Base-by-base conservation (phyloP, 768 basidiomycete genomes). In the Roridomyces roridus region DNA sequence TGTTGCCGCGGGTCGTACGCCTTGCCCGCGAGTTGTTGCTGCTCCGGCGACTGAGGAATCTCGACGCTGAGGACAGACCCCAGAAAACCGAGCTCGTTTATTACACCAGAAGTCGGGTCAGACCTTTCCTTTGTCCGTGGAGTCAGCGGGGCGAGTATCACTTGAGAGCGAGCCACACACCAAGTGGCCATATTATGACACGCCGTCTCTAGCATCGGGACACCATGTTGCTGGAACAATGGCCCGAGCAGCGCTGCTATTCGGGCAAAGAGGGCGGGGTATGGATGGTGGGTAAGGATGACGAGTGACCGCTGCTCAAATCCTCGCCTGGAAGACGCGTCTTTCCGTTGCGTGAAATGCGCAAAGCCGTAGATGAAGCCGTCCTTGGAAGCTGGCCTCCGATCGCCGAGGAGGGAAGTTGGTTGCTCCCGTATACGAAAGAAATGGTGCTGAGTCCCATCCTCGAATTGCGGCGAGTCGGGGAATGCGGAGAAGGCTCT, bases 401-500 rank as follows among this genome's bases (percentile, higher is more conserved):
- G 72, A 23, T 68, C 64, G 50, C 52, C 31, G 20, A 42, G 45
- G 34, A 69, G 55, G 0, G 72, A 59, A 34, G 59, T 51, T 6
- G 71, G 63, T 47, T 80, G 77, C 65, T 81, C 80, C 46, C 92
- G 85, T 49, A 96, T 84, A 46, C 94, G 87, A 75, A 96, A 96
- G 0, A 92, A 94, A 70, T 96, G 94, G 1, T 82, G 79, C 66
- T 92, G 87, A 0, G 86, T 85, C 6, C 94, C 94, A 68, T 96
- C 88, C 42, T 91, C 87, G 54, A 93, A 93, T 51, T 92, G 86
- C 2, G 86, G 74, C 0, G 94, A 94, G 67, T 98, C 95, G 0
- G 95, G 95, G 66, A 98, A 94, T 1, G 93, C 86, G 7, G 91
- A 92, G 70, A 98, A 98, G 2, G 94, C 92, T 51, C 95, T 97